Evolutionary conservation across 2,329 filamentous ascomycete genomes (phyloP), one percentile per base, ranked within the genome.

Genomic region (Fusarium verticillioides): DNA sequence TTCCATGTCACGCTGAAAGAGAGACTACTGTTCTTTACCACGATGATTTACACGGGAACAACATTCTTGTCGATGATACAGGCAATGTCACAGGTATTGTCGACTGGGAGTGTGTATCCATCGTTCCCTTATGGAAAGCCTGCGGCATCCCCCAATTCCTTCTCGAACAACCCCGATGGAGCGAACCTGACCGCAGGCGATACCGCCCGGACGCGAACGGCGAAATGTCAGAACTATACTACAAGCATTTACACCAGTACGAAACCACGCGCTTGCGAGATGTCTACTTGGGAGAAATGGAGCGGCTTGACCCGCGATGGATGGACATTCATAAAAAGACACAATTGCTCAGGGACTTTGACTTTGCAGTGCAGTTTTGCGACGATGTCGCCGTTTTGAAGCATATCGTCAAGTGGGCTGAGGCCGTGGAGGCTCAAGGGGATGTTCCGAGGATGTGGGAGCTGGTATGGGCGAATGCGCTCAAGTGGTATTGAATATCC

Each of bases 71-170:
- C 1, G 78, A 85, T 59, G 66, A 80, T 1, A 21, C 72, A 3
- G 82, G 81, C 1, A 70, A 67, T 0, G 71, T 85, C 13, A 84
- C 81, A 1, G 84, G 74, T 2, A 61, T 86, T 0, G 46, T 85
- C 2, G 83, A 85, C 66, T 86, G 84, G 83, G 83, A 86, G 56
- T 85, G 80, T 47, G 79, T 84, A 1, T 84, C 81, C 1, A 75
- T 81, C 1, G 46, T 85, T 32, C 84, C 84, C 7, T 65, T 81
- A 9, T 86, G 83, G 84, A 77, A 78, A 62, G 78, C 80, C 9
- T 80, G 78, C 23, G 65, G 76, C 28, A 61, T 79, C 32, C 82
- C 84, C 10, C 70, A 73, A 28, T 84, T 85, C 49, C 75, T 85
- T 7, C 58, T 75, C 3, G 79, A 75, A 1, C 57, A 60, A 2